Conservation (phyloP, 805 yeast genomes). For the Candida argentea region DNA sequence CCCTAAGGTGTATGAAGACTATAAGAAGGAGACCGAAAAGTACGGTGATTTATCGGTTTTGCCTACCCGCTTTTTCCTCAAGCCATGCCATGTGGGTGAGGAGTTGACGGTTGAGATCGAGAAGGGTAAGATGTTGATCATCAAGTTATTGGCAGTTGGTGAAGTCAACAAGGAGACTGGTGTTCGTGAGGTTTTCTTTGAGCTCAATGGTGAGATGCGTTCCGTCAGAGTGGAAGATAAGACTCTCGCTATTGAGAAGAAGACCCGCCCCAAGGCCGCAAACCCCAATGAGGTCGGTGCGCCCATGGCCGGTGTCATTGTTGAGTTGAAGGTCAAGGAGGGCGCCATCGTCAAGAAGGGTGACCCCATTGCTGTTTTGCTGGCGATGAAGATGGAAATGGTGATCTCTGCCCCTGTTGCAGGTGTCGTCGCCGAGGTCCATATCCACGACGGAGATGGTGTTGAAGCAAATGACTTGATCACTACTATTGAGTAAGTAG, state of each 20-base stretch:
- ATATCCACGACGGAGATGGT: slow-evolving; percentile 83
- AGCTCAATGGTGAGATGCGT: slow-evolving; percentile 97
- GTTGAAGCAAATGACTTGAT: slow-evolving; percentile 92
- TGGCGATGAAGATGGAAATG: slow-evolving; percentile 99
- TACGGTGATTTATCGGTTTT: slow-evolving; percentile 91
- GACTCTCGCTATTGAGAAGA: slow-evolving; percentile 73
- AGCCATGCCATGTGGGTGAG: slow-evolving; percentile 81
- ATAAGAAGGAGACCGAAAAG: slow-evolving; percentile 58
- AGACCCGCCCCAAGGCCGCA: slow-evolving; percentile 86
- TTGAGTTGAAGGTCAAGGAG: slow-evolving; percentile 84
- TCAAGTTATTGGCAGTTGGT: slow-evolving; percentile 88
- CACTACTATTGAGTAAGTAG: slow-evolving; percentile 18
- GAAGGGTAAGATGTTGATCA: slow-evolving; percentile 86
- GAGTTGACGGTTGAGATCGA: slow-evolving; percentile 85
- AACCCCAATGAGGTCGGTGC: slow-evolving; percentile 93
- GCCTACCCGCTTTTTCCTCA: slow-evolving; percentile 85
- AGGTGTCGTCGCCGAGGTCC: slow-evolving; percentile 72
- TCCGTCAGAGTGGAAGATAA: slow-evolving; percentile 88
- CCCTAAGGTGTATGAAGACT: slow-evolving; percentile 93
- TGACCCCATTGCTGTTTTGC: slow-evolving; percentile 83
- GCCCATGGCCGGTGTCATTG: slow-evolving; percentile 98
- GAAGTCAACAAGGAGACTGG: slow-evolving; percentile 81
- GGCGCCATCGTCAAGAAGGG: slow-evolving; percentile 93
- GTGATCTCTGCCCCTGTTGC: slow-evolving; percentile 85
- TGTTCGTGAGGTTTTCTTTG: slow-evolving; percentile 91